Evolutionary conservation across 257 asterid genomes (phyloP).

Genomic region (Solanum appendiculatum): DNA sequence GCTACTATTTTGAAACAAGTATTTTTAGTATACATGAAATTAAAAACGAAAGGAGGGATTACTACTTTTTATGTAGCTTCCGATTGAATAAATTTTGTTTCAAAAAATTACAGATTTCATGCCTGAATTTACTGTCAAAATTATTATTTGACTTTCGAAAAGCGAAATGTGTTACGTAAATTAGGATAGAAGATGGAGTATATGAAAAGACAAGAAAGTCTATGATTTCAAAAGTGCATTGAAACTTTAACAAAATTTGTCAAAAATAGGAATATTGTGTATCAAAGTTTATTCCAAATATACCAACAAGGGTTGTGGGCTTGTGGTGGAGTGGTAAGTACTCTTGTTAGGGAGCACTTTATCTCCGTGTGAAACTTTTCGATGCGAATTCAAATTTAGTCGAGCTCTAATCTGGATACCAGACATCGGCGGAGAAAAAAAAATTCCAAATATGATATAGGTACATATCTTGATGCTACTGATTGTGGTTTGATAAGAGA

Average conservation of each 20-base stretch:
- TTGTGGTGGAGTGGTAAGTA: background rate
- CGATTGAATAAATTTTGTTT: no score
- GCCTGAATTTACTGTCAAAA: background rate
- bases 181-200: background rate
- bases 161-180: no score
- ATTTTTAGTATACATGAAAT: no score
- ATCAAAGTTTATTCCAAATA: background rate
- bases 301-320: background rate
- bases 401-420: no score
- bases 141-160: no score
- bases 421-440: no score
- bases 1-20: no score
- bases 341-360: fast-evolving
- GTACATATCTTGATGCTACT: background rate
- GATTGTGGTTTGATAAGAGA: background rate
- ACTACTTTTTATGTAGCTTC: no score
- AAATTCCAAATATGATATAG: no score
- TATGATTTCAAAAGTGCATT: background rate
- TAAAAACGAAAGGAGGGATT: no score
- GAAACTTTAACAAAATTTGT: background rate
- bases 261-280: background rate
- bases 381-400: no score
- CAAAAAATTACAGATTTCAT: background rate
- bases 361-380: no score
- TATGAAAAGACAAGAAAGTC: background rate